Conservation (phyloP, 2,329 filamentous ascomycete species). For the Botrytis medusae region DNA sequence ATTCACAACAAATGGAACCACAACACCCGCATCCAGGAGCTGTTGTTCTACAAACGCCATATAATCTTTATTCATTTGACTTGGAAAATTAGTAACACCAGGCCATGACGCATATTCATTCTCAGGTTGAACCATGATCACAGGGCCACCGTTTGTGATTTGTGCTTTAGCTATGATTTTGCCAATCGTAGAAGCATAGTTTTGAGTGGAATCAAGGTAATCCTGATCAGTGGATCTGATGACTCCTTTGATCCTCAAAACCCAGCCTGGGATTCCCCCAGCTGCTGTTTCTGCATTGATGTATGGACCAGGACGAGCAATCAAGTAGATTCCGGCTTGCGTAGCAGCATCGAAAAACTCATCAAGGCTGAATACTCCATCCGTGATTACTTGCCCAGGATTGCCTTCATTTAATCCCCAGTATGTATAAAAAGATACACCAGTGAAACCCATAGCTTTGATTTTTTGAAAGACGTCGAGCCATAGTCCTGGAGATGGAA, state of each 20-base stretch:
- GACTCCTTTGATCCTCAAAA: constrained; percentile 63
- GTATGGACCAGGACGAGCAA: constrained; percentile 60
- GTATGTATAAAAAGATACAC: constrained; percentile 75
- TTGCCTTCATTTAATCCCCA: constrained; percentile 78
- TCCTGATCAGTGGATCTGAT: constrained; percentile 62
- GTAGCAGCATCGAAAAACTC: constrained; percentile 75
- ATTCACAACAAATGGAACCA: constrained; percentile 74
- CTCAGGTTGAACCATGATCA: constrained; percentile 77
- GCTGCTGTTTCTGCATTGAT: constrained; percentile 77
- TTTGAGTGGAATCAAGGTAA: constrained; percentile 65
- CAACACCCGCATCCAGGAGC: constrained; percentile 64
- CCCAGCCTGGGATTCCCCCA: constrained; percentile 79
- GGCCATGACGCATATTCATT: constrained; percentile 69
- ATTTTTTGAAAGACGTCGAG: constrained; percentile 80
- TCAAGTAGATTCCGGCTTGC: constrained; percentile 71
- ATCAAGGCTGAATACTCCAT: constrained; percentile 70
- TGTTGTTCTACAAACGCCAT: constrained; percentile 70
- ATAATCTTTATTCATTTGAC: constrained; percentile 62
- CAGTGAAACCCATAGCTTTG: constrained; percentile 76
- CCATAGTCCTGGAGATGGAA: constrained; percentile 62
- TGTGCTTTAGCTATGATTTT: constrained; percentile 70
- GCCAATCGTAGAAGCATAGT: constrained; percentile 57
- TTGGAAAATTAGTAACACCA: constrained; percentile 42
- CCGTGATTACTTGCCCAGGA: constrained; percentile 64
- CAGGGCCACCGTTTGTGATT: constrained; percentile 78